Base-by-base conservation (phyloP, 192 early-diverging fungal species). In the Chytriomyces sp. region DNA sequence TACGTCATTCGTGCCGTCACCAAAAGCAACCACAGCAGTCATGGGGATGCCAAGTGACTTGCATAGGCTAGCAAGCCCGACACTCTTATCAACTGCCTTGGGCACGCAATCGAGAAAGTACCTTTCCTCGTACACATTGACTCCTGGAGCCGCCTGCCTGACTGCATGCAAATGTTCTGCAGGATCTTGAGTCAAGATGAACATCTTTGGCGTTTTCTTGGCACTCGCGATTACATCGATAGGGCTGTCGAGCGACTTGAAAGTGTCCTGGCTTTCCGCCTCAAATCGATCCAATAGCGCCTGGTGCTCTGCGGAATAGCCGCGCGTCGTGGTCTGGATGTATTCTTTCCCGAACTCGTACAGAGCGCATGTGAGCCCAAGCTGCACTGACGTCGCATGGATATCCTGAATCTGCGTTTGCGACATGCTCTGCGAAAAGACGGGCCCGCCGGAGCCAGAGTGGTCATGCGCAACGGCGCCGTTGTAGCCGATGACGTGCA, bases 101-200 rank as follows among this genome's bases (percentile, higher is more conserved):
- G 80, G 82, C 2, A 82, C 77, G 25, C 82, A 77, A 37, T 85
- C 84, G 12, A 85, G 66, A 64, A 84, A 83, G 72, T 76, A 72
- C 1, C 59, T 39, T 26, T n/a, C 71, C 73, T 52, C 52, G 32
- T 57, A 74, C 30, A 37, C 41, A 44, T 69, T 74, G 66, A 69
- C 22, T 53, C 38, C 28, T 31, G 14, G 69, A 56, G 73, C 34
- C 36, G 22, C 5, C 41, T 32, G 1, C 28, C 73, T 30, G 44
- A 74, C 67, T 40, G 36, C 39, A 39, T 34, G 5, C 68, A 44
- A 7, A 74, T 71, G 0, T 58, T 25, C 28, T 25, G 10, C 54
- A 25, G 54, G 54, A 10, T 56, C 10, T 10, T 26, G 10, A 10
- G 54, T 56, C 54, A 56, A 26, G 5, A 56, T 10, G 25, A 56